phyloP scores from a whole-genome alignment of 2,329 filamentous ascomycete species.

The Monosporascus sp. region DNA sequence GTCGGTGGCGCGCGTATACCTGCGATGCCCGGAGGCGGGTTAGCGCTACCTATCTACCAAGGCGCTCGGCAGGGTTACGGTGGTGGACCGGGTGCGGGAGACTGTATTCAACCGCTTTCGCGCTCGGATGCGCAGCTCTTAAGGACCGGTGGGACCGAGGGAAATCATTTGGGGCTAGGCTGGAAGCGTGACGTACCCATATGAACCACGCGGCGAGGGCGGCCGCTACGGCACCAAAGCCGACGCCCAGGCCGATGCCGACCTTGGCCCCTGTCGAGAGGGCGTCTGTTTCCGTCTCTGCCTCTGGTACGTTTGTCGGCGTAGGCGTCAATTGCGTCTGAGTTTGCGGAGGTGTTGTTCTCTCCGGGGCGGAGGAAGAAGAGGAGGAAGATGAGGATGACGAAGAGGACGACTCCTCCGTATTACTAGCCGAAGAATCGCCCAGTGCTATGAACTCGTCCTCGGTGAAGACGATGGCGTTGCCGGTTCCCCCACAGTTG shows the following conservation, averaged over 20 bases:
- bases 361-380: conserved; percentile 8
- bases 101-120: not conserved
- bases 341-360: conserved; percentile 7
- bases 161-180: not conserved
- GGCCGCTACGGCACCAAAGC: conserved; percentile 19
- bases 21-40: not conserved
- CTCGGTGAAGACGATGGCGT: conserved; percentile 37
- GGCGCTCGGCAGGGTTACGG: not conserved
- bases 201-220: conserved; percentile 23
- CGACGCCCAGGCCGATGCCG: conserved; percentile 35
- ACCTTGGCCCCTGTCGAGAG: conserved; percentile 33
- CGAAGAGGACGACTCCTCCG: not conserved
- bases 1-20: not conserved
- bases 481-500: conserved; percentile 40
- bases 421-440: conserved; percentile 10
- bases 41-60: not conserved
- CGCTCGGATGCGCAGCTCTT: too few species aligned
- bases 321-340: conserved; percentile 1
- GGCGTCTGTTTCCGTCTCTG: conserved; percentile 7
- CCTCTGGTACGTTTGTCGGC: conserved; percentile 8
- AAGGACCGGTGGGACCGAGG: not conserved
- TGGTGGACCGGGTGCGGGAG: not conserved
- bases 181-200: conserved; percentile 20
- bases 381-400: too few species aligned
- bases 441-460: conserved; percentile 35